Percentiles rank a stretch among this genome's conserved stretches.
phyloP scores from a whole-genome alignment of 129 eudicot species.

The Tanacetum coccineum region DNA sequence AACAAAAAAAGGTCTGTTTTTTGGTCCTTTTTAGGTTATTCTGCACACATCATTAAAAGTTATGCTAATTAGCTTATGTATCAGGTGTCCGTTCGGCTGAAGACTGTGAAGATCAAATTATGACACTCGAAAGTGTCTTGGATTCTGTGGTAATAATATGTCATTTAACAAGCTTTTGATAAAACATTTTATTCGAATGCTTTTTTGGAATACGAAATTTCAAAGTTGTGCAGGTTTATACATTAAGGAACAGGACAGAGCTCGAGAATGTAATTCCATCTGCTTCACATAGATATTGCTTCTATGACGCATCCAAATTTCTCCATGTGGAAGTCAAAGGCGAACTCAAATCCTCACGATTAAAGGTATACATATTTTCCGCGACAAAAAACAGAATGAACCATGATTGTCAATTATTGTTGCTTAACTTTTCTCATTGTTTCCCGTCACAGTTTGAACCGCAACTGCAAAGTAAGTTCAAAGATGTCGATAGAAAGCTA shows the following conservation, averaged over 20 bases:
- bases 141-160: conserved; percentile 60
- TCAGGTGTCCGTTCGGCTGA: conserved; percentile 47
- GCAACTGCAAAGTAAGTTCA: conserved; percentile 30
- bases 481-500: conserved; percentile 41
- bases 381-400: background rate
- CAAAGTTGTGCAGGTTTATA: conserved; percentile 43
- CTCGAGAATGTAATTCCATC: conserved; percentile 40
- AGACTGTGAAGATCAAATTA: conserved; percentile 50
- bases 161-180: background rate
- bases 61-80: conserved; percentile 14
- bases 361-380: conserved; percentile 37
- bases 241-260: conserved; percentile 36
- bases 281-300: conserved; percentile 36
- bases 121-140: conserved; percentile 58
- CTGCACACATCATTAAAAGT: background rate
- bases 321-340: conserved; percentile 37
- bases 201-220: conserved; percentile 2
- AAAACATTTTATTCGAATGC: conserved; percentile 5
- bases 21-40: background rate
- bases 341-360: conserved; percentile 41
- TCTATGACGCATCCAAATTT: conserved; percentile 43
- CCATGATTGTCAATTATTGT: background rate
- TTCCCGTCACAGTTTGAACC: conserved; percentile 46
- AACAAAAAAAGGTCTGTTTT: conserved; percentile 50
- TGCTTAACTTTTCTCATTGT: background rate